Conservation (phyloP, 441 rosid genomes). For the Pelargonium cotyledonis region DNA sequence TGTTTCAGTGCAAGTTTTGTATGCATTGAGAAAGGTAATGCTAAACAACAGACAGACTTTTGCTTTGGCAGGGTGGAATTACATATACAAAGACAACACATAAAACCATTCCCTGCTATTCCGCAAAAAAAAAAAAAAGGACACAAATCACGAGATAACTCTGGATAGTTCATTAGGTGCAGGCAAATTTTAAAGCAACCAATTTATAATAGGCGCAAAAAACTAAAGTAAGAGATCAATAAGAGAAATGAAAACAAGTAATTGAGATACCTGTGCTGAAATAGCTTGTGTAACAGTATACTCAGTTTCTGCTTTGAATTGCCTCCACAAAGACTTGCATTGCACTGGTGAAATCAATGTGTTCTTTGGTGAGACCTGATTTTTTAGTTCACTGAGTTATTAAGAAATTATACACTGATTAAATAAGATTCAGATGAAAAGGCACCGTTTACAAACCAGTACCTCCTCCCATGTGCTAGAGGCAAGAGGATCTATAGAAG, state of each 20-base stretch:
- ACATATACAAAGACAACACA: background rate
- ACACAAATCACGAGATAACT: background rate
- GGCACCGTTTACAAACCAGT: slow-evolving; percentile 13
- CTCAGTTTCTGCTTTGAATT: slow-evolving; percentile 71
- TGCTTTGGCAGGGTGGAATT: background rate
- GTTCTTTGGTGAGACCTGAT: slow-evolving; percentile 50
- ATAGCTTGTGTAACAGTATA: slow-evolving; percentile 70
- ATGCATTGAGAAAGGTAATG: background rate
- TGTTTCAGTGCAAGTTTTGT: background rate
- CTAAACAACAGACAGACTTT: background rate
- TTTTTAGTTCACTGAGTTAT: slow-evolving; percentile 10
- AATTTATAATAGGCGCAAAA: background rate
- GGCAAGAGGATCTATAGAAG: slow-evolving; percentile 53
- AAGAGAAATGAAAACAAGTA: background rate
- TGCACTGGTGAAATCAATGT: slow-evolving; percentile 62
- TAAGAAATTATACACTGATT: slow-evolving; percentile 15
- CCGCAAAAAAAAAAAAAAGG: background rate
- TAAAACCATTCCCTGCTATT: background rate
- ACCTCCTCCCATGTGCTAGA: slow-evolving; percentile 83
- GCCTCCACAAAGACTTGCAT: slow-evolving; percentile 76
- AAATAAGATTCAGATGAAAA: background rate
- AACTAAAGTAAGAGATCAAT: background rate
- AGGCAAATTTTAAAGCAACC: background rate
- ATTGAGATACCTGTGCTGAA: slow-evolving; percentile 54
- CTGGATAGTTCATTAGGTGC: background rate